A percentile compares a stretch with the other conserved stretches of the same genome.
Conservation (phyloP, 257 asterid species). For the Gentiana straminea region DNA sequence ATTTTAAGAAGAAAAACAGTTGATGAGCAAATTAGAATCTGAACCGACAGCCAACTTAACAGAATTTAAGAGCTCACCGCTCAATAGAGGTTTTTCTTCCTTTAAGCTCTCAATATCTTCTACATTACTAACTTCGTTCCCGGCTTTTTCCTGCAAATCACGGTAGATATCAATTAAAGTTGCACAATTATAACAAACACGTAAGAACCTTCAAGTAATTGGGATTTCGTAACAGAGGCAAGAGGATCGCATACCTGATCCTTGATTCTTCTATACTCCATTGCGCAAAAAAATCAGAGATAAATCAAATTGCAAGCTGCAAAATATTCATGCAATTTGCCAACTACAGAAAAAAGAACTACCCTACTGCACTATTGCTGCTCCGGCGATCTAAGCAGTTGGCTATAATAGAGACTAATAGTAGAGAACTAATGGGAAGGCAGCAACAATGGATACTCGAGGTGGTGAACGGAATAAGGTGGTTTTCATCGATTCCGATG, state of each 20-base stretch:
- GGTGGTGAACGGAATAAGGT: too few relatives aligned
- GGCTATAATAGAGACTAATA: too few relatives aligned
- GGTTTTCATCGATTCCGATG: too few relatives aligned
- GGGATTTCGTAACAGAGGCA: not conserved
- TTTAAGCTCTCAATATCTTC: constrained; percentile 45
- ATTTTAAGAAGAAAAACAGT: constrained; percentile 1
- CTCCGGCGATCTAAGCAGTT: too few relatives aligned
- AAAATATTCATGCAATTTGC: too few relatives aligned
- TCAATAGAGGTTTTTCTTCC: constrained; percentile 41
- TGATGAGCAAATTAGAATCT: not conserved
- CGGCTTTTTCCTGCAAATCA: constrained; percentile 40
- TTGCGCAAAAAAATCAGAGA: constrained; percentile 2
- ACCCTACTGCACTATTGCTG: too few relatives aligned
- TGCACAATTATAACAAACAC: not conserved
- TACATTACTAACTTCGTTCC: constrained; percentile 24
- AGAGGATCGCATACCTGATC: constrained; percentile 40
- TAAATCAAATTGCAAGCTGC: too few relatives aligned
- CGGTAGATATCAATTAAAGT: constrained; percentile 5
- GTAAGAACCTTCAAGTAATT: not conserved
- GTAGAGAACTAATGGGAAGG: too few relatives aligned
- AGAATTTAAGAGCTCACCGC: constrained; percentile 15
- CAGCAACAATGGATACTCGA: too few relatives aligned
- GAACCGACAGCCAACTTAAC: not conserved
- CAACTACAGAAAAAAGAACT: too few relatives aligned
- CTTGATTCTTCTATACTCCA: constrained; percentile 63